These are phyloP conservation scores for Gossypium ekmanianum DNA, from an alignment of 345 rosid genomes.

Conservation along the genomic window DNA sequence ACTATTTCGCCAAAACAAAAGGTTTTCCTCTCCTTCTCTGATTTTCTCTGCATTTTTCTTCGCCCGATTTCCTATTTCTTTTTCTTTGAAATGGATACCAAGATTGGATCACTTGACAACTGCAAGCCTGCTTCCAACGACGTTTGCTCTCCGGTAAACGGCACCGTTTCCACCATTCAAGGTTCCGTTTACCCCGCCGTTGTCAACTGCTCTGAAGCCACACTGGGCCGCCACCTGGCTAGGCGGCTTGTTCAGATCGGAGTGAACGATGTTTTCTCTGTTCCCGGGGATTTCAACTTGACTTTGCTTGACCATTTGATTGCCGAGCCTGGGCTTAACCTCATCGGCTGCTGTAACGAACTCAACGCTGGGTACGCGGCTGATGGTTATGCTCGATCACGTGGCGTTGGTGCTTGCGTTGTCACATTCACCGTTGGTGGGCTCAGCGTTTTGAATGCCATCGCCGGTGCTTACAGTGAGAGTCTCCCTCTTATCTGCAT, in stretches of 20 bases:
- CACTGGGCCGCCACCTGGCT: slow-evolving; percentile 62
- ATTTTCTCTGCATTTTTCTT: no score
- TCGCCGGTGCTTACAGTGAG: slow-evolving; percentile 88
- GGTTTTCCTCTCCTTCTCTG: no score
- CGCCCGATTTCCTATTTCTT: background rate
- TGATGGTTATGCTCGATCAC: slow-evolving; percentile 61
- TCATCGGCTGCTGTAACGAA: slow-evolving; percentile 77
- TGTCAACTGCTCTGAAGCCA: slow-evolving; percentile 38
- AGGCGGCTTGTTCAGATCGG: slow-evolving; percentile 60
- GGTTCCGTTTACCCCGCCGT: slow-evolving; percentile 20
- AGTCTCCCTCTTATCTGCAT: slow-evolving; percentile 72
- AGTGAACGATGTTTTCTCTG: slow-evolving; percentile 53
- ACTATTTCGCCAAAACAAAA: no score
- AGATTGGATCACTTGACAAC: slow-evolving; percentile 43
- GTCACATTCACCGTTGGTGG: slow-evolving; percentile 84
- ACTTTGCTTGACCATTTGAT: slow-evolving; percentile 70
- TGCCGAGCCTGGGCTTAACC: slow-evolving; percentile 64
- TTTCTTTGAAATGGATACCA: slow-evolving; percentile 37
- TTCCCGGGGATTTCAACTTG: slow-evolving; percentile 79
- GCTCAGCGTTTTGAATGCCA: slow-evolving; percentile 64
- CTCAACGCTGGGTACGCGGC: slow-evolving; percentile 86
- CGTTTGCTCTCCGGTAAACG: slow-evolving; percentile 37
- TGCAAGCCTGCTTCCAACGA: slow-evolving; percentile 38
- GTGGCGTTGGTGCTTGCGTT: slow-evolving; percentile 78
- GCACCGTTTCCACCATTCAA: slow-evolving; percentile 37